These are phyloP conservation scores for Bacterosira constricta DNA, from an alignment of 108 stramenopile species.

Conservation along the genomic window DNA sequence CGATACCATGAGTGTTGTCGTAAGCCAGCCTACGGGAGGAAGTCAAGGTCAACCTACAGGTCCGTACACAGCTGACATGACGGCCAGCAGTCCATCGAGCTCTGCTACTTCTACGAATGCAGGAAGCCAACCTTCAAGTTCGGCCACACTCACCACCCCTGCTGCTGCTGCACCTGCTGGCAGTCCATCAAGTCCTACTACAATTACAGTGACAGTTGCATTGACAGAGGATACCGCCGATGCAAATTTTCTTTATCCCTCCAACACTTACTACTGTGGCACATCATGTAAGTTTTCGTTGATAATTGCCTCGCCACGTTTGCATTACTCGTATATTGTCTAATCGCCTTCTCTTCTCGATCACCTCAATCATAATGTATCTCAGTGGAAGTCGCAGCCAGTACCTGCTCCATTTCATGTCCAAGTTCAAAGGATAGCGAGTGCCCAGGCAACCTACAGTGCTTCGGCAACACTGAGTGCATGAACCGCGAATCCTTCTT, in stretches of 20 bases:
- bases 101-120: not conserved
- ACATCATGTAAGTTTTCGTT: not conserved
- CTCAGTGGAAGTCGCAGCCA: constrained; percentile 28
- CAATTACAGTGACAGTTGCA: not conserved
- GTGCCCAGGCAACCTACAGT: constrained; percentile 17
- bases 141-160: not conserved
- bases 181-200: not conserved
- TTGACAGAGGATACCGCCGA: not conserved
- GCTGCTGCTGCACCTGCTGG: not conserved
- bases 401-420: constrained; percentile 28
- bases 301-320: not conserved
- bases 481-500: constrained; percentile 5
- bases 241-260: not conserved
- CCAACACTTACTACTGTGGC: constrained; percentile 18
- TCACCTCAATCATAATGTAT: not conserved
- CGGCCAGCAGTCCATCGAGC: not conserved
- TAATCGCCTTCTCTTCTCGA: not conserved
- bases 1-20: not conserved
- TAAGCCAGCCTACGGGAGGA: too few relatives aligned
- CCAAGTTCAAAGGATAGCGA: constrained; percentile 24
- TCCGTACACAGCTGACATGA: too few relatives aligned
- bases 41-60: too few relatives aligned
- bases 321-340: not conserved
- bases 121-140: not conserved
- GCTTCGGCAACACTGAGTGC: constrained; percentile 31